Conservation (phyloP, 495 filamentous ascomycete species). For the Neurospora sublineolata region DNA sequence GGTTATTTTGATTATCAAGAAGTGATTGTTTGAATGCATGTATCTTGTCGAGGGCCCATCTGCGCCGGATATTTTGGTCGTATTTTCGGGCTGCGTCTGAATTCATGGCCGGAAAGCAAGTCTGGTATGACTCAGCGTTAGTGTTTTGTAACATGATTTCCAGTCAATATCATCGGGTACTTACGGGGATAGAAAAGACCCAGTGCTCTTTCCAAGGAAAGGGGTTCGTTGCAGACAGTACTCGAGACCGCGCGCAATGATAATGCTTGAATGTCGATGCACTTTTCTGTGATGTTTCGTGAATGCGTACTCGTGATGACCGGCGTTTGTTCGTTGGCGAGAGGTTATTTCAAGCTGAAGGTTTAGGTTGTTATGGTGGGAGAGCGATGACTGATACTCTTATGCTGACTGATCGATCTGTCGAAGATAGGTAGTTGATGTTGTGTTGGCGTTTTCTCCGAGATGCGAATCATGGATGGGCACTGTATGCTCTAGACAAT, state of each 20-base stretch:
- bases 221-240: not conserved
- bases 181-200: not conserved
- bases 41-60: not conserved
- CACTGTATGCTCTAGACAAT: not conserved
- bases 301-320: not conserved
- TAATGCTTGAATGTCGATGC: not conserved
- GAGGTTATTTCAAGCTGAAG: not conserved
- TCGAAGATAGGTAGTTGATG: not conserved
- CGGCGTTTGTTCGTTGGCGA: not conserved
- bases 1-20: not conserved
- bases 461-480: not conserved
- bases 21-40: not conserved
- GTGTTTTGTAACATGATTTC: not conserved
- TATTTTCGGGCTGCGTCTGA: not conserved
- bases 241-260: not conserved
- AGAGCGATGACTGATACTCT: not conserved
- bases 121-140: not conserved
- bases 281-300: not conserved
- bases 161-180: not conserved
- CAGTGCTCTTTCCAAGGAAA: not conserved
- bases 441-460: not conserved
- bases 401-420: not conserved
- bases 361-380: not conserved
- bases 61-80: not conserved
- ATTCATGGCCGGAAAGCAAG: not conserved